Percentiles rank a stretch among this genome's conserved stretches.
phyloP scores from a whole-genome alignment of 768 basidiomycete genomes.

The Leccinum incarnatum region DNA sequence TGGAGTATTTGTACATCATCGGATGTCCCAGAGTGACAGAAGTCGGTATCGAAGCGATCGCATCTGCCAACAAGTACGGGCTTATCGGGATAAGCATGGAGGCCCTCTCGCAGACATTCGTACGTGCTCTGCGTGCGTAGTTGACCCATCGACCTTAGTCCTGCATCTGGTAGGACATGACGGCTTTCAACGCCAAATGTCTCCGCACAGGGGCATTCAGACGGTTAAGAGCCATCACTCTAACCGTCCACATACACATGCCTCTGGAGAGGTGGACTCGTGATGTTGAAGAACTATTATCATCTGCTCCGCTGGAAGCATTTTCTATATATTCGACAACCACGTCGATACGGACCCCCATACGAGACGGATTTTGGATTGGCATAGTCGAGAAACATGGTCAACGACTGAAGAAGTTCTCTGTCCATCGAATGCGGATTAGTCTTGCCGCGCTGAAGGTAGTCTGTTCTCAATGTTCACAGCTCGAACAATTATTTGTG shows the following conservation, averaged over 20 bases:
- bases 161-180: slow-evolving; percentile 47
- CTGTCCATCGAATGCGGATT: slow-evolving; percentile 63
- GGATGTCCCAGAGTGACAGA: slow-evolving; percentile 74
- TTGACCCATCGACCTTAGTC: slow-evolving; percentile 1
- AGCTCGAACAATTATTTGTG: slow-evolving; percentile 64
- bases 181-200: slow-evolving; percentile 41
- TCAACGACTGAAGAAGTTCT: slow-evolving; percentile 50
- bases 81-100: slow-evolving; percentile 60
- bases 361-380: slow-evolving; percentile 50
- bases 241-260: slow-evolving; percentile 44
- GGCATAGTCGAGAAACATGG: slow-evolving; percentile 51
- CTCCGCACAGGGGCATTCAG: slow-evolving; percentile 34
- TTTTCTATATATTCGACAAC: slow-evolving; percentile 64
- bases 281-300: slow-evolving; percentile 43
- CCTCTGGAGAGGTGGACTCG: slow-evolving; percentile 44
- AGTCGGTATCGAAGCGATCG: slow-evolving; percentile 49
- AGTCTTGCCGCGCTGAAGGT: slow-evolving; percentile 45
- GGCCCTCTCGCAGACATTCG: slow-evolving; percentile 58
- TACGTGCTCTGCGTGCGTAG: slow-evolving; percentile 32
- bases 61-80: slow-evolving; percentile 44
- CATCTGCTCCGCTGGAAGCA: slow-evolving; percentile 47
- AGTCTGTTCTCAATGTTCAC: slow-evolving; percentile 53
- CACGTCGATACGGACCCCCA: slow-evolving; percentile 36
- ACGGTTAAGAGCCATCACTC: slow-evolving; percentile 53
- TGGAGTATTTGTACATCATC: slow-evolving; percentile 58